Conservation (phyloP, 2,329 filamentous ascomycete genomes). For the Ophiostoma sp. region DNA sequence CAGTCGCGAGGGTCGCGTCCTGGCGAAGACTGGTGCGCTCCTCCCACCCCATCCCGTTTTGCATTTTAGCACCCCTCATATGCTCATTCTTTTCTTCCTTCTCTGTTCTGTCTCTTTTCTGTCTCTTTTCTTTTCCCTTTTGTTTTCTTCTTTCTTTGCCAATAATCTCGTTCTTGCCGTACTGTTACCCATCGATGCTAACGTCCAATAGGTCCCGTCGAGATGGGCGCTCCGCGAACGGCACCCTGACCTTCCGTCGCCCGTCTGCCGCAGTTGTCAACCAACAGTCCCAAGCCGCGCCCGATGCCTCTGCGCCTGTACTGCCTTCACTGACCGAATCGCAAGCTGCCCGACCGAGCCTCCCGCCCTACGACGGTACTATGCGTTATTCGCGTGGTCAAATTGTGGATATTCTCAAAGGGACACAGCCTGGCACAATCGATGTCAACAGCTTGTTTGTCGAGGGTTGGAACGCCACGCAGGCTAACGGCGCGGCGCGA, state of each 20-base stretch:
- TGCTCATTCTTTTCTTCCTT: neutral
- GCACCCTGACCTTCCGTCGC: slow-evolving; percentile 65
- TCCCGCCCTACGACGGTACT: slow-evolving; percentile 49
- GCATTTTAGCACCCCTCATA: neutral
- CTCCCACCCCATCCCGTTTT: neutral
- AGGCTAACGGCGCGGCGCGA: slow-evolving; percentile 64
- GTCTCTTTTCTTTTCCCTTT: neutral
- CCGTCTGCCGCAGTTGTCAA: slow-evolving; percentile 58
- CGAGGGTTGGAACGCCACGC: slow-evolving; percentile 75
- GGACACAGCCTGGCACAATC: slow-evolving; percentile 45
- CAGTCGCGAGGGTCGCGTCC: slow-evolving; percentile 64
- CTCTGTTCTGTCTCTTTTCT: neutral
- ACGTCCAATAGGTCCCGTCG: slow-evolving; percentile 54
- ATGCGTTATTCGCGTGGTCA: slow-evolving; percentile 76
- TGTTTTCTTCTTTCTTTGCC: neutral
- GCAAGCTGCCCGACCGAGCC: slow-evolving; percentile 37
- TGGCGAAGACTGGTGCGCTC: slow-evolving; percentile 39
- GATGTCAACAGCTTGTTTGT: slow-evolving; percentile 69
- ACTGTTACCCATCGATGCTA: neutral
- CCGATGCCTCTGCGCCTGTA: slow-evolving; percentile 26
- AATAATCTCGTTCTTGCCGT: neutral
- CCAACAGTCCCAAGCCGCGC: slow-evolving; percentile 32
- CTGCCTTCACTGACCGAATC: slow-evolving; percentile 35
- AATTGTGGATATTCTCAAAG: slow-evolving; percentile 70
- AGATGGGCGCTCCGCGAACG: slow-evolving; percentile 59